Percentiles rank a stretch among this genome's conserved stretches.
These are phyloP conservation scores for Kazachstania martiniae DNA, from an alignment of 805 yeast genomes.

Conservation along the genomic window DNA sequence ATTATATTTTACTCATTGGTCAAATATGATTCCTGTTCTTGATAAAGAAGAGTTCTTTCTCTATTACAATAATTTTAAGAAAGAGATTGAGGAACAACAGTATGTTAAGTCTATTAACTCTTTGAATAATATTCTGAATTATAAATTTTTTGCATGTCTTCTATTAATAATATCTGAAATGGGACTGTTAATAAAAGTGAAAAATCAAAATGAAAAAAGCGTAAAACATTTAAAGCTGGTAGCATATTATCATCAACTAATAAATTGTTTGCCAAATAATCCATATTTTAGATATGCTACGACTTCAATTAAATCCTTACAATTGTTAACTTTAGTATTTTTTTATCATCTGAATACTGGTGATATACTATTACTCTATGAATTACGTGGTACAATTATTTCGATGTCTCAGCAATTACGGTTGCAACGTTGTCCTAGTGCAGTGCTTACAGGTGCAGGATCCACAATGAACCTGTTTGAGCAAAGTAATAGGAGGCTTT, in stretches of 20 bases:
- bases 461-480: constrained; percentile 54
- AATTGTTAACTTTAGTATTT: constrained; percentile 55
- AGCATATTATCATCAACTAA: constrained; percentile 42
- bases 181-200: constrained; percentile 21
- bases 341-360: constrained; percentile 66
- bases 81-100: not conserved
- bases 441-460: constrained; percentile 59
- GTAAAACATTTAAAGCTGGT: constrained; percentile 13
- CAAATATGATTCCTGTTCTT: constrained; percentile 53
- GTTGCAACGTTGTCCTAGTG: constrained; percentile 78
- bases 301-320: constrained; percentile 59
- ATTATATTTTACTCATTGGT: constrained; percentile 70
- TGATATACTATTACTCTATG: constrained; percentile 63
- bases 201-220: constrained; percentile 8
- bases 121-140: constrained; percentile 9
- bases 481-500: constrained; percentile 71
- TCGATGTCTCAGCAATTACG: constrained; percentile 82
- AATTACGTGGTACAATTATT: constrained; percentile 60
- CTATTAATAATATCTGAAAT: constrained; percentile 22
- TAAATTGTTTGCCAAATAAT: constrained; percentile 52
- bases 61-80: constrained; percentile 32
- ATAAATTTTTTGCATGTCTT: constrained; percentile 22
- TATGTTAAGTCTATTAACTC: not conserved
- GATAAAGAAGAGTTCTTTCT: constrained; percentile 59
- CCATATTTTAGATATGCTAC: constrained; percentile 45